Evolutionary conservation across 768 basidiomycete species (phyloP).

Genomic region (Wakefieldia striispora): DNA sequence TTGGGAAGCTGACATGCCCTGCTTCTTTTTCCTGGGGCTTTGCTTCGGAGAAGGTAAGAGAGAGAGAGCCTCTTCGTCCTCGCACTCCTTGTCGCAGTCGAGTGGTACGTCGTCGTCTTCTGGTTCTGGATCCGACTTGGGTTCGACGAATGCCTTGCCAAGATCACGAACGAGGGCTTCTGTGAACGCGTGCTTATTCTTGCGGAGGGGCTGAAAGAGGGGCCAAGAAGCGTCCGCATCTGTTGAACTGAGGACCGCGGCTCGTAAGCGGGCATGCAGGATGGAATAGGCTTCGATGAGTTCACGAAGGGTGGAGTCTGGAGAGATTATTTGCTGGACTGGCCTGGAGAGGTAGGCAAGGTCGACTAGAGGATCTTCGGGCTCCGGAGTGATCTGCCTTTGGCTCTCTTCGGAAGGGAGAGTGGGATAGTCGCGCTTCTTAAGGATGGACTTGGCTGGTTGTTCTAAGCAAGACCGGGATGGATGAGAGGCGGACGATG

Average conservation of each 20-base stretch:
- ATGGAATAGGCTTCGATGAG: conserved; percentile 75
- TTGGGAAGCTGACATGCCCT: conserved; percentile 74
- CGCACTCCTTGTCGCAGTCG: conserved; percentile 21
- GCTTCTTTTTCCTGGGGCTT: conserved; percentile 55
- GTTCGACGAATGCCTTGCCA: conserved; percentile 60
- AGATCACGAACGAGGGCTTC: conserved; percentile 68
- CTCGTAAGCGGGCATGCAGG: conserved; percentile 62
- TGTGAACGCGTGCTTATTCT: conserved; percentile 49
- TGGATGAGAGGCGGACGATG: conserved; percentile 18
- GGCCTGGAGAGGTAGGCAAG: conserved; percentile 64
- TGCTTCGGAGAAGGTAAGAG: conserved; percentile 66
- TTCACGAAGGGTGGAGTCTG: conserved; percentile 47
- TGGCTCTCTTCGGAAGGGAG: conserved; percentile 41
- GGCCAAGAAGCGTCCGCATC: conserved; percentile 66
- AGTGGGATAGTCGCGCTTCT: conserved; percentile 39
- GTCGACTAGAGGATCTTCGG: conserved; percentile 61
- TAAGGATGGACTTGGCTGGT: conserved; percentile 70
- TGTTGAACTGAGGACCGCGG: conserved; percentile 38
- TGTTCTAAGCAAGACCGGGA: conserved; percentile 38
- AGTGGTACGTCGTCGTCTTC: conserved; percentile 24
- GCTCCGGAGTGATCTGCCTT: conserved; percentile 77
- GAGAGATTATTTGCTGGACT: conserved; percentile 55
- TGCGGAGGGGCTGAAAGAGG: conserved; percentile 67
- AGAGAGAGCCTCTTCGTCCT: conserved; percentile 28
- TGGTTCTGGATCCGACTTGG: conserved; percentile 28